Evolutionary conservation across 345 rosid genomes (phyloP).

Genomic region (Carallia pectinifolia): DNA sequence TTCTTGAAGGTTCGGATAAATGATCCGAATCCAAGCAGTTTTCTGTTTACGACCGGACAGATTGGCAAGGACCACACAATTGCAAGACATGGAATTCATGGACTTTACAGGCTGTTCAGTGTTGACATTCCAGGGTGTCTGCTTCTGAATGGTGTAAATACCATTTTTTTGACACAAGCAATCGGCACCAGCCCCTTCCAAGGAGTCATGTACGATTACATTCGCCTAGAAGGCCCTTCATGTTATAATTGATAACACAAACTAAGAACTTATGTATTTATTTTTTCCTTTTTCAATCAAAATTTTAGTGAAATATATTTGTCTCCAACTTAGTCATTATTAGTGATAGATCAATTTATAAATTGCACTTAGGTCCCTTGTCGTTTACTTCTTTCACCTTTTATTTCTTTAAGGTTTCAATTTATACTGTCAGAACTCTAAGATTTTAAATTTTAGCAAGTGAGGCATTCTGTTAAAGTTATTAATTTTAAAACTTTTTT

Average conservation of each 20-base stretch:
- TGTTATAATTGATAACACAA: neutral
- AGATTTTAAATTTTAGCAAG: no score
- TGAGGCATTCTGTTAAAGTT: no score
- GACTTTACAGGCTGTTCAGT: constrained; percentile 54
- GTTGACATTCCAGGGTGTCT: constrained; percentile 46
- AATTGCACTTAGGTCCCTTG: no score
- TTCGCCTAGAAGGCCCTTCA: constrained; percentile 61
- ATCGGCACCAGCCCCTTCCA: constrained; percentile 53
- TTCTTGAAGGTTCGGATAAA: constrained; percentile 54
- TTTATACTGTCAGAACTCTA: no score
- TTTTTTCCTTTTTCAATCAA: neutral
- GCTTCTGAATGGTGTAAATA: constrained; percentile 46
- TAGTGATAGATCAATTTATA: no score
- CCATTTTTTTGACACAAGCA: constrained; percentile 55
- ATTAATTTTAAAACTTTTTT: no score
- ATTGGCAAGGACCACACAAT: constrained; percentile 75
- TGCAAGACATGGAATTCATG: constrained; percentile 84
- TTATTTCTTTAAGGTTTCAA: no score
- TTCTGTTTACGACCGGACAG: constrained; percentile 57
- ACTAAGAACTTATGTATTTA: neutral
- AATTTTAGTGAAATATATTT: constrained; percentile 3
- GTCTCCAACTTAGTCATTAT: no score
- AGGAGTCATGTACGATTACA: constrained; percentile 81
- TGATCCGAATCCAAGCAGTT: constrained; percentile 31
- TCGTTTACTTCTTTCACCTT: no score